phyloP scores from a whole-genome alignment of 2,329 filamentous ascomycete species.

The Amauroascus verrucosus region DNA sequence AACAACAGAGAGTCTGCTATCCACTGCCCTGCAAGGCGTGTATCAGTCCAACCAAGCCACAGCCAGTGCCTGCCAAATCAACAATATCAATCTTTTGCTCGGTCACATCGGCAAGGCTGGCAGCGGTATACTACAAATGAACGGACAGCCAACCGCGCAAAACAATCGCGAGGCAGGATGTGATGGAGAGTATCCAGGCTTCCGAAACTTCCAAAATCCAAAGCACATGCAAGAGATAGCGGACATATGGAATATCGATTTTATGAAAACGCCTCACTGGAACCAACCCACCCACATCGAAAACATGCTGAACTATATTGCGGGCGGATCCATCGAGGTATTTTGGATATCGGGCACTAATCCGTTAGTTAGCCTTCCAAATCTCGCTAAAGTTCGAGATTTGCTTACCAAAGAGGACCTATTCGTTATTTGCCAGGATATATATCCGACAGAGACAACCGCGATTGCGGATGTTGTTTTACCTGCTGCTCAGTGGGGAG shows the following conservation, averaged over 20 bases:
- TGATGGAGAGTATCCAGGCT: conserved; percentile 32
- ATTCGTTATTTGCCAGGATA: conserved; percentile 31
- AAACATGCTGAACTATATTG: conserved; percentile 31
- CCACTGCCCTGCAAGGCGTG: conserved; percentile 33
- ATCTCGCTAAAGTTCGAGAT: conserved; percentile 24
- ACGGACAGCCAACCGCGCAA: conserved; percentile 34
- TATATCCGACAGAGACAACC: conserved; percentile 31
- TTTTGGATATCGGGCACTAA: conserved; percentile 34
- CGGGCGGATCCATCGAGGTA: conserved; percentile 28
- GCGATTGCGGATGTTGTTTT: conserved; percentile 31
- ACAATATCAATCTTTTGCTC: conserved; percentile 33
- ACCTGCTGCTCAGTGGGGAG: conserved; percentile 30
- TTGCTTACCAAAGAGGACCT: conserved; percentile 27
- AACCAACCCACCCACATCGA: conserved; percentile 30
- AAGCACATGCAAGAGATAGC: conserved; percentile 31
- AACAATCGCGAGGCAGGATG: conserved; percentile 34
- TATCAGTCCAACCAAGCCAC: conserved; percentile 37
- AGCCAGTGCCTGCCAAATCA: conserved; percentile 32
- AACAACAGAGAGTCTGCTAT: conserved; percentile 25
- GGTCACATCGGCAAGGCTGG: conserved; percentile 30
- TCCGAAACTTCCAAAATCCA: conserved; percentile 29
- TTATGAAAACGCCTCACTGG: conserved; percentile 30
- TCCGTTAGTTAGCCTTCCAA: conserved; percentile 31
- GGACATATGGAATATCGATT: conserved; percentile 30
- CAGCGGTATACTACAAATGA: conserved; percentile 33